A percentile compares a stretch with the other conserved stretches of the same genome.
phyloP scores from a whole-genome alignment of 768 basidiomycete genomes.

The Suillus subluteus region DNA sequence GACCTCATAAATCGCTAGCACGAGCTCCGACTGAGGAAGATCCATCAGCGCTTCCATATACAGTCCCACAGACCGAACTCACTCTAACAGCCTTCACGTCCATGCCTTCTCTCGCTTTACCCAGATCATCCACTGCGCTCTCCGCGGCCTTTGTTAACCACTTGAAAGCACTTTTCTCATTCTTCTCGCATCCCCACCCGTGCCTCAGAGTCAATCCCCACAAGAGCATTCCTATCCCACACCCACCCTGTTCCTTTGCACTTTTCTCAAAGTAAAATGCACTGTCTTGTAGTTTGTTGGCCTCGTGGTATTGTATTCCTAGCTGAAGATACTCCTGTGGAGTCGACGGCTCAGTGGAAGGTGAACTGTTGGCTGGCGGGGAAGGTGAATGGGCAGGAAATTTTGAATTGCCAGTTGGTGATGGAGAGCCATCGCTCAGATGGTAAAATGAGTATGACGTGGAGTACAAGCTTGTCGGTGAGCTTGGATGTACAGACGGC shows the following conservation, averaged over 20 bases:
- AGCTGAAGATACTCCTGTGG: conserved; percentile 74
- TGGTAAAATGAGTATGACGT: conserved; percentile 66
- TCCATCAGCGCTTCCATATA: background rate
- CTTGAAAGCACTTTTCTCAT: conserved; percentile 78
- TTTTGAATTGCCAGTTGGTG: conserved; percentile 40
- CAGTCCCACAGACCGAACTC: conserved; percentile 12
- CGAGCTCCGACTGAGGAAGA: conserved; percentile 65
- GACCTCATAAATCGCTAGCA: conserved; percentile 89
- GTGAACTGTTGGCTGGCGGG: conserved; percentile 20
- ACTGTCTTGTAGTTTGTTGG: conserved; percentile 68
- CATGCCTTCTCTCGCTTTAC: conserved; percentile 56
- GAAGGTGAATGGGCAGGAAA: conserved; percentile 17
- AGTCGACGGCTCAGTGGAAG: conserved; percentile 35
- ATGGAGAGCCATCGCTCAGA: conserved; percentile 48
- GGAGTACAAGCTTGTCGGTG: conserved; percentile 56
- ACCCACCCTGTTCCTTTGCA: conserved; percentile 75
- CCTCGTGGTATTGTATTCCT: conserved; percentile 79
- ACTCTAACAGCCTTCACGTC: conserved; percentile 62
- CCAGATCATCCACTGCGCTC: conserved; percentile 75
- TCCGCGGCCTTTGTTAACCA: conserved; percentile 87
- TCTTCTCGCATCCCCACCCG: conserved; percentile 86
- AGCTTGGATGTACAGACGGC: conserved; percentile 40
- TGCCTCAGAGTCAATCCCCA: conserved; percentile 85
- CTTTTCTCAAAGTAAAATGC: conserved; percentile 77
- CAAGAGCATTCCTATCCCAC: conserved; percentile 91